Evolutionary conservation across 1,139 yeast genomes (phyloP), one percentile per base, ranked within the genome.

Genomic region (Protomyces pachydermus): DNA sequence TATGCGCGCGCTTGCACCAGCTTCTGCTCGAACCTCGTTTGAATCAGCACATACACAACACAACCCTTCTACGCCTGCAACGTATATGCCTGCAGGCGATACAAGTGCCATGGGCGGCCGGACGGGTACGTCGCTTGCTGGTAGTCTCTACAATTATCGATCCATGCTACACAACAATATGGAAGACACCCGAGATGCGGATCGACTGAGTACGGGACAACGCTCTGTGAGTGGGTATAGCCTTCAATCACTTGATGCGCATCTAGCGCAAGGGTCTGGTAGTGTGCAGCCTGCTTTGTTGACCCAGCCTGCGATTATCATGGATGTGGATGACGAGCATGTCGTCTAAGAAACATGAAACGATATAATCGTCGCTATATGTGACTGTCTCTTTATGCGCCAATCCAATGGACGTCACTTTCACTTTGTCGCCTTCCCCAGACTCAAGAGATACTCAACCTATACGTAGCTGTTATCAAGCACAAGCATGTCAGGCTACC

Each of bases 1-100:
- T 42, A 55, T 58, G 48, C 42, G 51, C 10, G 62, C 62, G n/a
- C 52, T 58, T 2, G 62, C 62, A 5, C 62, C 62, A 3, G 62
- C 56, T 2, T 58, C 62, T 3, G 62, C 56, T 5, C 56, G 62
- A 14, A 55, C 56, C 1, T 58, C 62, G 8, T 58, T 58, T 37
- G 62, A 58, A 42, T 58, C 62, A 18, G 32, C 48, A 2, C 48
- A 42, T 42, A 42, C 48, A 10, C 48, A 42, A 18, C 48, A 20
- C 8, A 16, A 18, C 23, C 2, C 48, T 42, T 4, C 25, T 10
- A 42, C 20, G 12, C 8, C 16, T 14, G 16, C 23, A 20, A 18
- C 48, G 23, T 10, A n/a, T 10, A 16, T 18, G 9, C 23, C 23
- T n/a, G 2, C 18, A 3, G 48, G 48, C 48, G 48, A 42, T 10